These are phyloP conservation scores for Gaultheria prostrata DNA, from an alignment of 148 eudicot species.

Conservation along the genomic window DNA sequence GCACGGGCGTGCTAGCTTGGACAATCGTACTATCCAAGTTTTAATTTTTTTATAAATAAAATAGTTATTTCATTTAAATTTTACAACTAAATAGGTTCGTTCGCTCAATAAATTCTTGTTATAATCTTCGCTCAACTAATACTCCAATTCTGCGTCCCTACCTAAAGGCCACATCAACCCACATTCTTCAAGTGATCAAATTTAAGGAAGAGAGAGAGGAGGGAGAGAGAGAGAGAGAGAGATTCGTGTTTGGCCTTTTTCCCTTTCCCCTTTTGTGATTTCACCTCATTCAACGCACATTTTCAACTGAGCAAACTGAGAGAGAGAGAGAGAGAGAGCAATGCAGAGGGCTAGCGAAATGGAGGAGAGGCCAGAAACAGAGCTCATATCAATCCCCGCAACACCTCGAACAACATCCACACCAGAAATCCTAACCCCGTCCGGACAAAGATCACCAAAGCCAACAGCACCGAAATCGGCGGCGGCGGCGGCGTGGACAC, in stretches of 20 bases:
- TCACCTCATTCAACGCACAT: not conserved
- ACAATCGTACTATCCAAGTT: too few species aligned
- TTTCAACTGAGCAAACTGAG: not conserved
- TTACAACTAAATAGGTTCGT: too few species aligned
- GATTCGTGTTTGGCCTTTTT: not conserved
- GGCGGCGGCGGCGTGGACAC: constrained; percentile 53
- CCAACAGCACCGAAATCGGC: not conserved
- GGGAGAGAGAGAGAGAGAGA: not conserved
- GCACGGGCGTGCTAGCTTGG: too few species aligned
- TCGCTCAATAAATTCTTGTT: too few species aligned
- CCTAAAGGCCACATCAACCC: not conserved
- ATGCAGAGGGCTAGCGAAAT: constrained; percentile 20
- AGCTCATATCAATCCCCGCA: constrained; percentile 92
- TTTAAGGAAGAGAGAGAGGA: not conserved
- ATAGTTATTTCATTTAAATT: too few species aligned
- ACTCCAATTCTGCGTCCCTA: too few species aligned
- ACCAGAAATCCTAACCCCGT: constrained; percentile 81
- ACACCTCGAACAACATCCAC: constrained; percentile 79
- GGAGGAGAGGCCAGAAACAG: constrained; percentile 84
- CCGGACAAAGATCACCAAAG: constrained; percentile 71
- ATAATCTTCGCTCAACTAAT: too few species aligned
- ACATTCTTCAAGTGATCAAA: not conserved
- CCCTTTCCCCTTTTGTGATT: not conserved
- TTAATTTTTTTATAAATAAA: too few species aligned
- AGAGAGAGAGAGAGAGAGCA: not conserved